Conservation (phyloP, 495 filamentous ascomycete species). For the Podospora appendiculata region DNA sequence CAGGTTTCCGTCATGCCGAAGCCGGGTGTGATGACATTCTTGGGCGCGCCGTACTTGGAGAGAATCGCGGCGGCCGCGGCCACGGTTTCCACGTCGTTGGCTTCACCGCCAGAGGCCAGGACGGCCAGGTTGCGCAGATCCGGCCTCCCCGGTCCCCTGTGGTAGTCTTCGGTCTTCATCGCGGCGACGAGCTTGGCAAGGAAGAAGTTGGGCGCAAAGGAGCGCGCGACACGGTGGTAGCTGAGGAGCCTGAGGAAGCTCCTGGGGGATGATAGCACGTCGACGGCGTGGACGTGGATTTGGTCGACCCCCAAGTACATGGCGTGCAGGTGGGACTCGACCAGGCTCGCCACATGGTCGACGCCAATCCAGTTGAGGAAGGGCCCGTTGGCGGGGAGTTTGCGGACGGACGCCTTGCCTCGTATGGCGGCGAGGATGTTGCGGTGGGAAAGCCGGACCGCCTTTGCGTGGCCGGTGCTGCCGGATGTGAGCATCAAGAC, state of each 20-base stretch:
- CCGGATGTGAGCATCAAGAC: slow-evolving; percentile 52
- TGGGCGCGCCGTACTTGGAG: slow-evolving; percentile 3
- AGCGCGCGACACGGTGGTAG: neutral
- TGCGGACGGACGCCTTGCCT: slow-evolving; percentile 27
- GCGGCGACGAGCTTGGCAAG: slow-evolving; percentile 2
- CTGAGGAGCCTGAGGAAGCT: neutral
- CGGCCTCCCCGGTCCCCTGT: neutral
- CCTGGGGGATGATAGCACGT: neutral
- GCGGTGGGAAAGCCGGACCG: slow-evolving; percentile 35
- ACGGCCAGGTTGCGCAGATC: neutral
- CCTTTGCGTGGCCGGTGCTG: slow-evolving; percentile 48
- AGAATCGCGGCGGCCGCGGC: neutral
- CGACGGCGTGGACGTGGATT: slow-evolving; percentile 31
- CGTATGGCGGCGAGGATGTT: slow-evolving; percentile 40
- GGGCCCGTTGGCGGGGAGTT: neutral
- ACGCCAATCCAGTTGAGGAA: slow-evolving; percentile 46
- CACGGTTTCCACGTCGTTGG: neutral
- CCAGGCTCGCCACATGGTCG: slow-evolving; percentile 46
- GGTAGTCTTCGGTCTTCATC: neutral
- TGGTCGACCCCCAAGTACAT: slow-evolving; percentile 31
- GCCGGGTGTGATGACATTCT: neutral
- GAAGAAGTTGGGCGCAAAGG: neutral
- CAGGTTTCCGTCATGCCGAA: slow-evolving; percentile 52
- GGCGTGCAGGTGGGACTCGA: slow-evolving; percentile 43
- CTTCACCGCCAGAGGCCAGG: neutral